Evolutionary conservation across 331 rosid genomes (phyloP), one percentile per base, ranked within the genome.

Genomic region (Quercus tomentella): DNA sequence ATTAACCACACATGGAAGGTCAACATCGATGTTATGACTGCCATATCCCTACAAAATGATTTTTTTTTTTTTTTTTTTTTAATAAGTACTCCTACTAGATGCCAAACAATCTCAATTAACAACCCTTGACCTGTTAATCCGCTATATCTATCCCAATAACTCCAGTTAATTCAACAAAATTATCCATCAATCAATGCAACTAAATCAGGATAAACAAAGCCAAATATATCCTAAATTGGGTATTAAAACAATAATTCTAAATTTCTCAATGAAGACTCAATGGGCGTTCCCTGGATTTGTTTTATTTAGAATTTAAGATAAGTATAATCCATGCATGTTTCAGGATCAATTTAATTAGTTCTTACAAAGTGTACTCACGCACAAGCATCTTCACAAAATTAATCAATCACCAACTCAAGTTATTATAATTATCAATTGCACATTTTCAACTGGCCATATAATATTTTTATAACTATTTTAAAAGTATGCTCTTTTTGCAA

Each of bases 31-130:
- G 35, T 9, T 23, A 23, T 21, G 73, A 41, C 18, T 25, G 3
- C 5, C 18, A 22, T 69, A 28, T 18, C 7, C 37, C 70, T 25
- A 20, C 21, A 35, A n/a, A 30, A 41, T 41, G 28, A 7, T 15
- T 9, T 45, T 3, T 45, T 2, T 49, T 41, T 3, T 45, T 2
- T 49, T 41, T 41, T 2, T 0, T 8, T 41, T 41, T 41, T 41
- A 12, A 49, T 49, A 49, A 72, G 0, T 56, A 79, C 35, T 73
- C 73, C 41, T 72, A 70, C 77, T 35, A 15, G 73, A 75, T 63
- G 51, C 75, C 66, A 78, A 81, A 76, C 61, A 45, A 70, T 77
- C 78, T 73, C 68, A 75, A 72, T 51, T 43, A 77, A 57, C 71
- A 69, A 52, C 72, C 66, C 55, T 54, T 16, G 68, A 63, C 60